These are phyloP conservation scores for Ceratocystis diversiconidia DNA, from an alignment of 2,329 filamentous ascomycete species.

Conservation along the genomic window DNA sequence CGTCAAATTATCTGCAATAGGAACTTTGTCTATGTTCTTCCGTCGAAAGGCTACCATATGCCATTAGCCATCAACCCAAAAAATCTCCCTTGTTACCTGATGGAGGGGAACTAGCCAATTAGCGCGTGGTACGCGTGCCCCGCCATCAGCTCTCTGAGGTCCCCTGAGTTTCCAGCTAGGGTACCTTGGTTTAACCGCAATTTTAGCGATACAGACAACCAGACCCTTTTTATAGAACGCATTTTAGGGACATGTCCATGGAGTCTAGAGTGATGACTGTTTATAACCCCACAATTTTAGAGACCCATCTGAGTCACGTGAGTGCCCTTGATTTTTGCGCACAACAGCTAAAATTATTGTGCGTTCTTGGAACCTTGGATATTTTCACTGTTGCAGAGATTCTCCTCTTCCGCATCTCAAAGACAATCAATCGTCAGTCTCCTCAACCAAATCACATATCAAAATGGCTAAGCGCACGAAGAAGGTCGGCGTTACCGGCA, in stretches of 20 bases:
- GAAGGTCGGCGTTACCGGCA: constrained; percentile 90
- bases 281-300: constrained; percentile 5
- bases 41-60: constrained; percentile 17
- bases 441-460: constrained; percentile 28
- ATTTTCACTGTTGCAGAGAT: constrained; percentile 17
- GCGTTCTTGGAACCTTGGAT: constrained; percentile 16
- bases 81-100: constrained; percentile 16
- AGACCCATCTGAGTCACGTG: constrained; percentile 15
- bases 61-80: constrained; percentile 10
- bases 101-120: constrained; percentile 18
- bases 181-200: neutral
- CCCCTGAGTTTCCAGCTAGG: constrained; percentile 12
- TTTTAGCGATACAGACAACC: neutral
- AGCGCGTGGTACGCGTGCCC: constrained; percentile 17
- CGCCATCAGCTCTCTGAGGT: constrained; percentile 16
- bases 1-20: constrained; percentile 14
- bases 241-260: neutral
- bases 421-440: constrained; percentile 19
- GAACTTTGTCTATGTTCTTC: constrained; percentile 10
- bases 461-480: constrained; percentile 91
- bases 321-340: constrained; percentile 17
- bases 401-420: constrained; percentile 19
- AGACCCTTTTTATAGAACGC: neutral
- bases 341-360: constrained; percentile 18
- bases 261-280: constrained; percentile 11